phyloP scores from a whole-genome alignment of 176 grass and related monocot species.

The Luzula sylvatica region DNA sequence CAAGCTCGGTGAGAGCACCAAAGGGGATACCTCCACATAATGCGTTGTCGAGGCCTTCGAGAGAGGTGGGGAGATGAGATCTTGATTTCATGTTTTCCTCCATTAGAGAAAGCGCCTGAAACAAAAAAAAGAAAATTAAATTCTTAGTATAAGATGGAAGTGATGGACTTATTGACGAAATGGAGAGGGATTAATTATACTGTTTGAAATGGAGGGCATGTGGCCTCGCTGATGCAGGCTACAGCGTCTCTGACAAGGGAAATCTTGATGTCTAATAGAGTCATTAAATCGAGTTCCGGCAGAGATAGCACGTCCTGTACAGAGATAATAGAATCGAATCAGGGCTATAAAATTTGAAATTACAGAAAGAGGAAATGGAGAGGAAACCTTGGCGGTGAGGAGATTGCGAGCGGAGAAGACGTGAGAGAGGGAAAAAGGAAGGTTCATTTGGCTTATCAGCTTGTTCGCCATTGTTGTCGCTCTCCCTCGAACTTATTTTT shows the following conservation, averaged over 20 bases:
- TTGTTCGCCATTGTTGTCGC: conserved; percentile 52
- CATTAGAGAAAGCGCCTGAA: conserved; percentile 39
- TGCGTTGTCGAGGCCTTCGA: conserved; percentile 59
- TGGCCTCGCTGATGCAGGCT: conserved; percentile 53
- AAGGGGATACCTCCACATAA: conserved; percentile 63
- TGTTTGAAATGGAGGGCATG: conserved; percentile 76
- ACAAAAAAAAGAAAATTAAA: conserved; percentile 1
- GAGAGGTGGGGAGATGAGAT: conserved; percentile 46
- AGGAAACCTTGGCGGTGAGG: conserved; percentile 56
- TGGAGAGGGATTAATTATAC: conserved; percentile 14
- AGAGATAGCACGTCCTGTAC: conserved; percentile 71
- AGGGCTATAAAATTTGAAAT: background rate
- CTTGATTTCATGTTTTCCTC: conserved; percentile 28
- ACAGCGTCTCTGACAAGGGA: conserved; percentile 40
- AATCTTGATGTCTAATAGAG: conserved; percentile 48
- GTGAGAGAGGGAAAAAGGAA: conserved; percentile 49
- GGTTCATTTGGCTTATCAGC: conserved; percentile 61
- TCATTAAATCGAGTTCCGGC: conserved; percentile 79
- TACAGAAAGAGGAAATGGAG: background rate
- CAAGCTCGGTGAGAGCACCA: conserved; percentile 74
- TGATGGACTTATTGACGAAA: background rate
- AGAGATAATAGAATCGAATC: background rate
- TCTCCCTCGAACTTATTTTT: too few species aligned
- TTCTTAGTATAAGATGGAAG: background rate
- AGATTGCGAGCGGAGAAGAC: conserved; percentile 80